Conservation (phyloP, 140 eudicot genomes). For the Flaveria floridana region DNA sequence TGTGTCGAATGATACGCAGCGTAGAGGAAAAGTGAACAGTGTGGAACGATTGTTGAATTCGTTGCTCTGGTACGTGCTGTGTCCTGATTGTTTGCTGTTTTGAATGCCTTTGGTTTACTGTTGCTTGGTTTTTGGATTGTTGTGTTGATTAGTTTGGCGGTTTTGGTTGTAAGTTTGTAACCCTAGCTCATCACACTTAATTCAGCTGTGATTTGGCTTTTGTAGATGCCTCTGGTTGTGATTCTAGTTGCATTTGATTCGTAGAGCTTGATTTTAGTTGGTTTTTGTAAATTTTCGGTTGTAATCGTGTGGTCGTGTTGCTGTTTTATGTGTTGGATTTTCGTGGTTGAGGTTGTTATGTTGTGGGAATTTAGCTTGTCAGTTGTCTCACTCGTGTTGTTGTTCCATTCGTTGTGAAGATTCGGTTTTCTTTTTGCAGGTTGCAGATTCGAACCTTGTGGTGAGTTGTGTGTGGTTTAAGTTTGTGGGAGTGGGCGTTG, state of each 20-base stretch:
- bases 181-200: constrained; percentile 35
- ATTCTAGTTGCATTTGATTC: constrained; percentile 34
- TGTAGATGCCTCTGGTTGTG: not conserved
- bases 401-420: not conserved
- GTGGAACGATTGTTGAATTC: constrained; percentile 21
- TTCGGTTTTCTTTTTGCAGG: constrained; percentile 26
- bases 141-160: constrained; percentile 20
- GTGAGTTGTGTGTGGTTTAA: not conserved
- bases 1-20: not conserved
- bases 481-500: no score
- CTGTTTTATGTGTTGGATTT: constrained; percentile 25
- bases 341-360: constrained; percentile 24
- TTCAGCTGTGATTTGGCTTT: constrained; percentile 19
- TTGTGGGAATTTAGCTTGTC: constrained; percentile 11
- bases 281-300: not conserved
- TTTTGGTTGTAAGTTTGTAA: constrained; percentile 27
- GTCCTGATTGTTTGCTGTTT: constrained; percentile 12
- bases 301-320: not conserved
- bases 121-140: constrained; percentile 20
- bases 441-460: constrained; percentile 10
- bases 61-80: constrained; percentile 35
- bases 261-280: constrained; percentile 15
- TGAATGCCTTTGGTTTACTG: constrained; percentile 9
- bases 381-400: not conserved
- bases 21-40: constrained; percentile 24